Conservation (phyloP, 495 filamentous ascomycete genomes). For the Neurospora sp. region DNA sequence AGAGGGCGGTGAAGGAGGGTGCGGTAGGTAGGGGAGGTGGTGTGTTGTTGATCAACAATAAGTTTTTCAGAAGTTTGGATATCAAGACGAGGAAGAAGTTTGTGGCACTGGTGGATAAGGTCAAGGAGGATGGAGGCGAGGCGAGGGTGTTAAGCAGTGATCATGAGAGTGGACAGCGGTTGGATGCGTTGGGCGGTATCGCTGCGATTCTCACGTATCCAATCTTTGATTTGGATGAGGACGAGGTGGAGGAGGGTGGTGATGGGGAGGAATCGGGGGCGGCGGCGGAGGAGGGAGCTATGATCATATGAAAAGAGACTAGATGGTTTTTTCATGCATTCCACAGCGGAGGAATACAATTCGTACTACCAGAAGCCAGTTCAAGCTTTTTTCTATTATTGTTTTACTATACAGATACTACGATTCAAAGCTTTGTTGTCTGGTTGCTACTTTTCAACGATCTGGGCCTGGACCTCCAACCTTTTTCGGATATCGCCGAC, state of each 20-base stretch:
- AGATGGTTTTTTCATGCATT: background rate
- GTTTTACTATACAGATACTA: background rate
- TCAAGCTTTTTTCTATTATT: background rate
- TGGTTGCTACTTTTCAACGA: background rate
- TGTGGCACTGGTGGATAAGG: constrained; percentile 80
- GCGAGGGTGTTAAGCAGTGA: constrained; percentile 79
- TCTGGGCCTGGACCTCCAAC: background rate
- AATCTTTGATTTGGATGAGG: constrained; percentile 61
- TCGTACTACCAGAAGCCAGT: fast-evolving
- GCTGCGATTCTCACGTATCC: constrained; percentile 90
- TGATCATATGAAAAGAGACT: constrained; percentile 25
- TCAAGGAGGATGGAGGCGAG: constrained; percentile 84
- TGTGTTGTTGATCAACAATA: constrained; percentile 73
- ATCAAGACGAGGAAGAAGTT: constrained; percentile 70
- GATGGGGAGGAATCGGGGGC: background rate
- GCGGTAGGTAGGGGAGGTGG: constrained; percentile 82
- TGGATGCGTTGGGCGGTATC: constrained; percentile 79
- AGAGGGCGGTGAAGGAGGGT: constrained; percentile 76
- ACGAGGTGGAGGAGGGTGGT: constrained; percentile 43
- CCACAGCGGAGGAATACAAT: background rate
- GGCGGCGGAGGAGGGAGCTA: constrained; percentile 11
- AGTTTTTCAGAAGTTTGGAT: constrained; percentile 74
- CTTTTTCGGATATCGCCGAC: background rate
- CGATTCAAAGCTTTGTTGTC: background rate
- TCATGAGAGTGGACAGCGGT: constrained; percentile 83